Evolutionary conservation across 2,329 filamentous ascomycete genomes (phyloP), one percentile per base, ranked within the genome.

Genomic region (Cryphonectria radicalis): DNA sequence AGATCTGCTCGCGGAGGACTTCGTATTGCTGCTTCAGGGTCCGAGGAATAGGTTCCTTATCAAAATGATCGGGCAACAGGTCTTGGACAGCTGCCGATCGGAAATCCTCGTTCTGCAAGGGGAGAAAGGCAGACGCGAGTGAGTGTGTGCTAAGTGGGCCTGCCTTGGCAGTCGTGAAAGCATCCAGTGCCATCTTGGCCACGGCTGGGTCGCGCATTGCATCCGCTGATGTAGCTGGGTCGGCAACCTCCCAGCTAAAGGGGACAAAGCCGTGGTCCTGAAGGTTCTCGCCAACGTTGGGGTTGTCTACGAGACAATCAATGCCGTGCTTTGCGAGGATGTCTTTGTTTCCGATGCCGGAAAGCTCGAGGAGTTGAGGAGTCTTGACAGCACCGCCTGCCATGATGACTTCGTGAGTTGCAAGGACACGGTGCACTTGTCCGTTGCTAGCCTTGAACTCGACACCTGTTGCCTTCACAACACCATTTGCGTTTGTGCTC

Each of bases 241-340:
- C 75, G 69, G 79, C 79, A 65, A 81, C 76, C 71, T 81, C 79
- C 78, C 80, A 79, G 0, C 60, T 66, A 13, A 69, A 63, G 1
- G 66, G 65, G 22, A 72, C 63, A 19, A 67, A 76, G n/a, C 74
- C 69, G 62, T 83, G 81, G 69, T 83, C 82, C 72, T 82, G 81
- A 55, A 83, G 79, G 57, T 82, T 79, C 46, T 78, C 70, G 25
- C 82, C 82, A 6, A 84, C 81, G 25, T 78, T 78, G 19, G 79
- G 76, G 32, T 82, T 77, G 46, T 81, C 77, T 32, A 81, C 74
- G 14, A 81, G 71, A 8, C 77, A 75, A 25, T 77, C 76, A 7
- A 84, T 77, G 1, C 79, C 79, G 10, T 79, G 76, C 28, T 77
- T 76, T 32, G 77, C 70, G 3, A 86, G 80, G 8, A 84, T 74